Base-by-base conservation (phyloP, 2,329 filamentous ascomycete species). In the Botrytis hyacinthi region DNA sequence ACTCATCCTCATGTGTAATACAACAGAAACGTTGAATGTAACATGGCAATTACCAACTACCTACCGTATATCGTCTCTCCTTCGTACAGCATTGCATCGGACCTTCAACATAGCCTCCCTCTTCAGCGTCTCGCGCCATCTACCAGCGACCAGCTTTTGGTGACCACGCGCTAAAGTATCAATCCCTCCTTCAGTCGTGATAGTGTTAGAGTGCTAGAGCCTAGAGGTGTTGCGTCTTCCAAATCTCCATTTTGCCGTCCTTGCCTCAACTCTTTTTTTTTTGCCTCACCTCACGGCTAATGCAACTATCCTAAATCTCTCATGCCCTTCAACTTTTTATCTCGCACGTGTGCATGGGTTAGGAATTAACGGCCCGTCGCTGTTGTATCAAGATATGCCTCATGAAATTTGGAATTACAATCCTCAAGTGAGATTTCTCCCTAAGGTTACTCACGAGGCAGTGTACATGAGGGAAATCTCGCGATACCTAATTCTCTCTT, bases 401-500 rank as follows among this genome's bases (percentile, higher is more conserved):
- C 60, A 20, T 62, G 60, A 4, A 62, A 42, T n/a, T n/a, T 26
- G 10, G 60, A 42, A 40, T 26, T 35, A n/a, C 35, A 40, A 40
- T 42, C 29, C 37, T n/a, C 60, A 62, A 62, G 60, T 62, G 37
- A 62, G 60, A 62, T 42, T 62, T 42, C 37, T 42, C 26, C 37
- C 60, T 0, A 62, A 62, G 37, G 7, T 29, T 42, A 42, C 60
- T 54, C n/a, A 54, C 51, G 51, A 54, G 51, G 51, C 26, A 26
- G 51, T 37, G 60, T 42, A 62, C 32, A 62, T 35, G 37, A 62
- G 26, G n/a, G 37, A 42, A n/a, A 62, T 42, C 35, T 29, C 60
- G 60, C 60, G 60, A 62, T 62, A 62, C 60, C 60, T 12, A 42
- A 62, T 62, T 62, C 60, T 42, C 37, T 42, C 60, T 62, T 62